Percentiles rank a stretch among this genome's conserved stretches.
phyloP scores from a whole-genome alignment of 805 yeast genomes.

The Suhomyces sp. region DNA sequence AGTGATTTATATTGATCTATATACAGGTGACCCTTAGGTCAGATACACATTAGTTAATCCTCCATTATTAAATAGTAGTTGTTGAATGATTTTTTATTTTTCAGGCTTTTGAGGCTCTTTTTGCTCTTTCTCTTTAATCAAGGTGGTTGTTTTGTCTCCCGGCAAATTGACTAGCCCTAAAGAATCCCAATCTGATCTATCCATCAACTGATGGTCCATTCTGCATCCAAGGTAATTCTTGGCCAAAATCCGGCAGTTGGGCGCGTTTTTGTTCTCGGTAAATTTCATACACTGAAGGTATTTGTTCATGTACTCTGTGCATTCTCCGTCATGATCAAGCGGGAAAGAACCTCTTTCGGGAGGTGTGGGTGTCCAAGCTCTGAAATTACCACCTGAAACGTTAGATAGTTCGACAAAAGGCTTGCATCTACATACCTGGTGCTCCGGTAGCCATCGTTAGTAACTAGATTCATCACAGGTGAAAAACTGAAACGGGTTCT shows the following conservation, averaged over 20 bases:
- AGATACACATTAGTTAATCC: no score
- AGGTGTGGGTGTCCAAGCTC: slow-evolving; percentile 71
- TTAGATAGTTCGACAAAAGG: background rate
- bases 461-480: no score
- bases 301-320: slow-evolving; percentile 68
- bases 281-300: slow-evolving; percentile 77
- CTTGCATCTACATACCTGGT: slow-evolving; percentile 25
- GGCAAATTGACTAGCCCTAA: slow-evolving; percentile 43
- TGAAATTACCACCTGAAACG: slow-evolving; percentile 14
- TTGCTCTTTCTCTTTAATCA: background rate
- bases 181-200: slow-evolving; percentile 41
- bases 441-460: slow-evolving; percentile 36
- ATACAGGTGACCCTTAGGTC: background rate
- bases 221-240: slow-evolving; percentile 80
- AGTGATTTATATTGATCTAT: background rate
- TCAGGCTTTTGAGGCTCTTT: background rate
- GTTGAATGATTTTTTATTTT: no score
- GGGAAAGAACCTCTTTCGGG: slow-evolving; percentile 98
- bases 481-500: background rate
- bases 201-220: slow-evolving; percentile 67
- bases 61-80: background rate
- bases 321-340: slow-evolving; percentile 82
- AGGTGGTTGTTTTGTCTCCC: slow-evolving; percentile 21
- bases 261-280: slow-evolving; percentile 80
- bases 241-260: slow-evolving; percentile 85